phyloP scores from a whole-genome alignment of 148 eudicot species.

The Gaultheria prostrata region DNA sequence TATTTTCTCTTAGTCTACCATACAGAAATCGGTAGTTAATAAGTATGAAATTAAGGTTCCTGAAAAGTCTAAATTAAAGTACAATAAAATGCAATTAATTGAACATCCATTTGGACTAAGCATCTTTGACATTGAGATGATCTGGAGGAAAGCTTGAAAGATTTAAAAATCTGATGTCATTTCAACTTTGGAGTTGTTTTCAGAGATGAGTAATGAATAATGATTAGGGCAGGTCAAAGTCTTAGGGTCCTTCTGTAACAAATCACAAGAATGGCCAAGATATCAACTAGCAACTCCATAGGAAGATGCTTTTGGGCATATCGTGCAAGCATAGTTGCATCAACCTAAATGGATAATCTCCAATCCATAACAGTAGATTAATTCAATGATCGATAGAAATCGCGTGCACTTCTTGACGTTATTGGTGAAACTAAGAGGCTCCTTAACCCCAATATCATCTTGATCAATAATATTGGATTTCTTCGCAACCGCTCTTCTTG shows the following conservation, averaged over 20 bases:
- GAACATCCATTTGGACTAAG: no score
- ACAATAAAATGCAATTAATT: no score
- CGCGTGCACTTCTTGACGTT: background rate
- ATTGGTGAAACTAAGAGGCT: background rate
- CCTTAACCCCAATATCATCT: background rate
- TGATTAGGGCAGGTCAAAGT: background rate
- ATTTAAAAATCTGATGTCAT: background rate
- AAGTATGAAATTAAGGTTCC: no score
- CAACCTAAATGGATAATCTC: background rate
- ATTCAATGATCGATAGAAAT: background rate
- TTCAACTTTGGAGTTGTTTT: background rate
- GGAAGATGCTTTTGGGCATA: background rate
- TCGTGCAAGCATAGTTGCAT: background rate
- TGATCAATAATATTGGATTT: background rate
- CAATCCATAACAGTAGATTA: background rate
- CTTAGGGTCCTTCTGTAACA: background rate
- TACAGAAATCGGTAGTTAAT: no score
- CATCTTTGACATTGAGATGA: no score
- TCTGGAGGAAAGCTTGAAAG: no score
- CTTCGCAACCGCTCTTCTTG: constrained; percentile 8
- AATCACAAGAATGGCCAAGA: background rate
- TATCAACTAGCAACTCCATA: background rate
- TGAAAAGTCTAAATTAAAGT: no score
- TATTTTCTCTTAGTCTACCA: no score
- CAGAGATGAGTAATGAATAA: background rate